Conservation (phyloP, 1,284 basidiomycete species). For the Ceratobasidium sp. region DNA sequence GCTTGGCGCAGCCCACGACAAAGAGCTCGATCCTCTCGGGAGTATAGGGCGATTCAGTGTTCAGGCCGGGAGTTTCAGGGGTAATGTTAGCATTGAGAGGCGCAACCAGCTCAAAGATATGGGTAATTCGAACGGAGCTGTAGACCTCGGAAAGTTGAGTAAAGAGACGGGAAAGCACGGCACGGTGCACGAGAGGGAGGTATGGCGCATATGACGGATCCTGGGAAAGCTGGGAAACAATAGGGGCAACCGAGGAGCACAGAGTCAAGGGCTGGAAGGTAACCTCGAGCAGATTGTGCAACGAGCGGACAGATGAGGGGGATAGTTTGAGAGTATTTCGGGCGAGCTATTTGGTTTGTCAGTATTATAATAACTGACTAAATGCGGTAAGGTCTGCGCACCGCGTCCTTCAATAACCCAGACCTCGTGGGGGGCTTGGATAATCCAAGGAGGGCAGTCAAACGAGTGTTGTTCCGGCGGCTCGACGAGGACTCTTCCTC, state of each 20-base stretch:
- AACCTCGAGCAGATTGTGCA: conserved; percentile 92
- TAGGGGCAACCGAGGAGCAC: conserved; percentile 81
- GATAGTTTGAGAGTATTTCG: conserved; percentile 88
- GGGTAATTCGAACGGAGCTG: conserved; percentile 81
- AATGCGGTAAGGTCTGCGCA: conserved; percentile 51
- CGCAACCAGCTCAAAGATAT: conserved; percentile 76
- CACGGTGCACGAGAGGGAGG: conserved; percentile 88
- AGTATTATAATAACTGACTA: conserved; percentile 35
- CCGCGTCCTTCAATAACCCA: conserved; percentile 85
- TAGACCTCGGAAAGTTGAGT: conserved; percentile 95
- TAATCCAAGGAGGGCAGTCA: conserved; percentile 88
- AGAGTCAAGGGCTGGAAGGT: conserved; percentile 95
- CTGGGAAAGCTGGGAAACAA: conserved; percentile 71
- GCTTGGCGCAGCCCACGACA: conserved; percentile 88
- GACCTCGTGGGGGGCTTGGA: conserved; percentile 85
- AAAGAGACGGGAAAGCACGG: conserved; percentile 92
- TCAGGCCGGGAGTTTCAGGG: conserved; percentile 45
- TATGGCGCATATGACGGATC: conserved; percentile 73
- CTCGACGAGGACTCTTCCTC: conserved; percentile 72
- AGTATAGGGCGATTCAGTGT: conserved; percentile 55
- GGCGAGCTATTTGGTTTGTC: conserved; percentile 63
- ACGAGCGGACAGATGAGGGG: conserved; percentile 73
- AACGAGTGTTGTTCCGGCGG: conserved; percentile 75
- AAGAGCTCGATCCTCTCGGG: conserved; percentile 87
- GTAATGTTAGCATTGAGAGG: conserved; percentile 60